Percentiles rank a stretch among this genome's conserved stretches.
Evolutionary conservation across 768 basidiomycete genomes (phyloP).

Genomic region (Lentinula boryana): DNA sequence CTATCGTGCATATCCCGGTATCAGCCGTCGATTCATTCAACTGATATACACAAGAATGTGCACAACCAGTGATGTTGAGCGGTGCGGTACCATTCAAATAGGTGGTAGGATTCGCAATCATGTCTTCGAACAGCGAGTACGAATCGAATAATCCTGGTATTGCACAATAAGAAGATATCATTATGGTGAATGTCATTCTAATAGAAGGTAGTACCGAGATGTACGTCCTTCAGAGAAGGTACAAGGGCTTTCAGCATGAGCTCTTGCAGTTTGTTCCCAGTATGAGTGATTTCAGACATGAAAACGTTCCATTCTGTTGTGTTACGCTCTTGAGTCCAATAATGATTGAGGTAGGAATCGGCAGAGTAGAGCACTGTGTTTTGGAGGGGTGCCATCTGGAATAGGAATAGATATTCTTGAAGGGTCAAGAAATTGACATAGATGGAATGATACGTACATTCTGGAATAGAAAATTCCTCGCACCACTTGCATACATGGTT

Average conservation of each 20-base stretch:
- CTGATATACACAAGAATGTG: conserved; percentile 41
- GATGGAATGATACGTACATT: conserved; percentile 27
- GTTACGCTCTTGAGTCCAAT: conserved; percentile 28
- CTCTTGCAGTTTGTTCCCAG: conserved; percentile 46
- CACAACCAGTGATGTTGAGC: conserved; percentile 49
- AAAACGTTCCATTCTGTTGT: conserved; percentile 47
- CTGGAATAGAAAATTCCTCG: conserved; percentile 44
- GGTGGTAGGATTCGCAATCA: conserved; percentile 39
- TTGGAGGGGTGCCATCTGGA: conserved; percentile 37
- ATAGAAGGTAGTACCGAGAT: conserved; percentile 38
- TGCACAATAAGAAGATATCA: neutral
- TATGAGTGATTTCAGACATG: conserved; percentile 46
- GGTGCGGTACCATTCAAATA: conserved; percentile 65
- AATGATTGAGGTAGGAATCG: conserved; percentile 26
- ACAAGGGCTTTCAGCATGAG: conserved; percentile 45
- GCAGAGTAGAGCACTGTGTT: conserved; percentile 26
- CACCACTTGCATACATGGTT: conserved; percentile 35
- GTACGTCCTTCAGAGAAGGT: conserved; percentile 42
- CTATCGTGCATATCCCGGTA: conserved; percentile 25
- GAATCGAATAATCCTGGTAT: conserved; percentile 50
- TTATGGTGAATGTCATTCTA: conserved; percentile 6
- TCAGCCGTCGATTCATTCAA: conserved; percentile 21
- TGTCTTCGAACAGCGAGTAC: conserved; percentile 53
- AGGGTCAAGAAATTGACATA: neutral
- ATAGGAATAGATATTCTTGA: neutral